Percentiles rank a stretch among this genome's conserved stretches.
These are phyloP conservation scores for Phytophthora melonis DNA, from an alignment of 352 stramenopile genomes.

Conservation along the genomic window DNA sequence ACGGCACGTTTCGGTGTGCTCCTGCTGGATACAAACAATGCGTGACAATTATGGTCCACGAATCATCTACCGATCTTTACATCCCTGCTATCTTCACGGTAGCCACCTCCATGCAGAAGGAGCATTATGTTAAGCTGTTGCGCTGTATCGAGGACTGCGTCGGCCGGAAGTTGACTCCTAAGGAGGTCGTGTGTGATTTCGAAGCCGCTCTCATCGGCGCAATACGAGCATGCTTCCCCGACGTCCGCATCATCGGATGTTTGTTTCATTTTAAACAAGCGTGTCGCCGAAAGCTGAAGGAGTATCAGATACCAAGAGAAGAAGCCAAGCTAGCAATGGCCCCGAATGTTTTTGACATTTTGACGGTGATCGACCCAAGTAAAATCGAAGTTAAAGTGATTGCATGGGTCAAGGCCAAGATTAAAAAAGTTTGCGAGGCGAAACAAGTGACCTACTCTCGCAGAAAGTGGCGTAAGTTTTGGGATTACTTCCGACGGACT, in stretches of 20 bases:
- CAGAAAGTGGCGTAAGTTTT: no score
- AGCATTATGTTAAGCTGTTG: not conserved
- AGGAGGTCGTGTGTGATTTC: constrained; percentile 10
- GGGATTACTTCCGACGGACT: no score
- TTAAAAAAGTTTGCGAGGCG: not conserved
- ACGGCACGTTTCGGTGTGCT: constrained; percentile 6
- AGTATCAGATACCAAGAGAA: not conserved
- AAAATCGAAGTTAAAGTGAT: constrained; percentile 11
- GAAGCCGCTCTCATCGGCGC: constrained; percentile 3
- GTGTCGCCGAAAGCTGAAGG: constrained; percentile 5
- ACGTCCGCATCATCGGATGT: constrained; percentile 8
- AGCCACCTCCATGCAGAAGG: not conserved
- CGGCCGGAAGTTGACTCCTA: not conserved
- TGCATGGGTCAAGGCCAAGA: constrained; percentile 9
- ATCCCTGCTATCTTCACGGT: constrained; percentile 2
- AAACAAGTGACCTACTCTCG: not conserved
- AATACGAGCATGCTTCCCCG: not conserved
- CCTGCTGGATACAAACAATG: constrained; percentile 11
- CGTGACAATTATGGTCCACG: constrained; percentile 5
- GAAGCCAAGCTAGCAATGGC: constrained; percentile 10
- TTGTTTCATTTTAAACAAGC: constrained; percentile 14
- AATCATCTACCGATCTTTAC: not conserved
- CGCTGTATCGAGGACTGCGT: not conserved
- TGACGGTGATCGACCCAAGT: constrained; percentile 4
- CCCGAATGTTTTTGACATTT: not conserved